phyloP scores from a whole-genome alignment of 2,329 filamentous ascomycete species.

The Fusarium avenaceum region DNA sequence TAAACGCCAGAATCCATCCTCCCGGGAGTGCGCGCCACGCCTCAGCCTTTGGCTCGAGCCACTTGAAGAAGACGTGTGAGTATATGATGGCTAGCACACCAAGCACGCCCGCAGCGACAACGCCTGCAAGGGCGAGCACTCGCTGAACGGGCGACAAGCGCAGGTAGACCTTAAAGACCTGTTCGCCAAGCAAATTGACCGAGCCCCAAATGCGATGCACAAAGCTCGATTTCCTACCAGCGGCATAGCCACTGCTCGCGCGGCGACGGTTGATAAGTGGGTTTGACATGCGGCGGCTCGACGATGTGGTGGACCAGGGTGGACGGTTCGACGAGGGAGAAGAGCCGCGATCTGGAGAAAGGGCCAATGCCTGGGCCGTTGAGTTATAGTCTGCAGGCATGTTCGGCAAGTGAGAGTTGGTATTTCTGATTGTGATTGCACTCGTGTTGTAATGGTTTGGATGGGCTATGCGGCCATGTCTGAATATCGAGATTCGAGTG shows the following conservation, averaged over 20 bases:
- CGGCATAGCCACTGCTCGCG: slow-evolving; percentile 26
- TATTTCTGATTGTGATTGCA: slow-evolving; percentile 2
- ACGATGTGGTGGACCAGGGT: slow-evolving; percentile 44
- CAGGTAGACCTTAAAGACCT: slow-evolving; percentile 64
- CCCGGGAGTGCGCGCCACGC: slow-evolving; percentile 80
- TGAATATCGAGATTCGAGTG: slow-evolving; percentile 8
- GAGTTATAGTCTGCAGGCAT: slow-evolving; percentile 68
- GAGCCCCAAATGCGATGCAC: slow-evolving; percentile 53
- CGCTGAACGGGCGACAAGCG: slow-evolving; percentile 73
- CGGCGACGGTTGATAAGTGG: slow-evolving; percentile 53
- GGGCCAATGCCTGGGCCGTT: slow-evolving; percentile 63
- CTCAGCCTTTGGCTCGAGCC: slow-evolving; percentile 78
- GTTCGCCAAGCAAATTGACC: slow-evolving; percentile 59
- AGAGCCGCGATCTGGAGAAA: slow-evolving; percentile 54
- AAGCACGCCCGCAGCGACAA: slow-evolving; percentile 66
- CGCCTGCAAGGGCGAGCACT: slow-evolving; percentile 66
- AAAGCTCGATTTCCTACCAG: slow-evolving; percentile 44
- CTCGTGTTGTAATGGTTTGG: slow-evolving; percentile 1
- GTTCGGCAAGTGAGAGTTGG: slow-evolving; percentile 21
- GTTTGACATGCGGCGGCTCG: slow-evolving; percentile 58
- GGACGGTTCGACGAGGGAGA: slow-evolving; percentile 52
- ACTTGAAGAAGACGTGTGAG: slow-evolving; percentile 83
- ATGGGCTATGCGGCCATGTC: slow-evolving; percentile 38
- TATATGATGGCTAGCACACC: slow-evolving; percentile 80
- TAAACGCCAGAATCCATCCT: slow-evolving; percentile 83